Evolutionary conservation across 2,329 filamentous ascomycete species (phyloP), one percentile per base, ranked within the genome.

Genomic region (Penicillium paneum): DNA sequence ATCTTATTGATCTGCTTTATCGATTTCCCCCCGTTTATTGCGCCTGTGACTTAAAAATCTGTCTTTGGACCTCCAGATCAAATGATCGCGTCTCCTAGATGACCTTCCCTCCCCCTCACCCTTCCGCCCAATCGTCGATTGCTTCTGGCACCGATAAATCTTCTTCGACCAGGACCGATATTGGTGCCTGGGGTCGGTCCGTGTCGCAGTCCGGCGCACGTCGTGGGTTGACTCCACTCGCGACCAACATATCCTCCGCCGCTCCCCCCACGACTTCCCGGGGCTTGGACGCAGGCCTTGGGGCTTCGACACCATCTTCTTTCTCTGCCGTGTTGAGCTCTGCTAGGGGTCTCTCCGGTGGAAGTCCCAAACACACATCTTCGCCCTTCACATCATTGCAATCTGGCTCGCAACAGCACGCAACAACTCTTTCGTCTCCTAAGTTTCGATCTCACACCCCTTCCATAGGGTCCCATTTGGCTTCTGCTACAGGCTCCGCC

Each of bases 171-270:
- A 73, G 75, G 63, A 67, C 74, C 65, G 66, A 81, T 75, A 78
- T 81, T 76, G 78, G 79, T 72, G 76, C 79, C 71, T 84, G 81
- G 81, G 80, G 79, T 75, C 74, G 77, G 70, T 75, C 79, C 68
- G 75, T 76, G 71, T 79, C 79, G 70, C 79, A 80, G 70, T 77
- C 80, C 65, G 77, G 72, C 72, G 74, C 78, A 71, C 81, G 82
- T 68, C 80, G 82, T 73, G 78, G 78, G 65, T 74, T 81, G 69
- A 78, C 83, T 65, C 81, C 83, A 69, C 80, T 85, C 66, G 79
- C 82, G 64, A 83, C 79, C 62, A 78, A 78, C 64, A 67, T 78
- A 59, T 76, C 74, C 54, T 72, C 71, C 60, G 72, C 75, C 55
- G 67, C 66, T 61, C 64, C 67, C 62, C 70, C 71, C 61, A 74